Conservation (phyloP, 305 asterid species). For the Rubia balearica region DNA sequence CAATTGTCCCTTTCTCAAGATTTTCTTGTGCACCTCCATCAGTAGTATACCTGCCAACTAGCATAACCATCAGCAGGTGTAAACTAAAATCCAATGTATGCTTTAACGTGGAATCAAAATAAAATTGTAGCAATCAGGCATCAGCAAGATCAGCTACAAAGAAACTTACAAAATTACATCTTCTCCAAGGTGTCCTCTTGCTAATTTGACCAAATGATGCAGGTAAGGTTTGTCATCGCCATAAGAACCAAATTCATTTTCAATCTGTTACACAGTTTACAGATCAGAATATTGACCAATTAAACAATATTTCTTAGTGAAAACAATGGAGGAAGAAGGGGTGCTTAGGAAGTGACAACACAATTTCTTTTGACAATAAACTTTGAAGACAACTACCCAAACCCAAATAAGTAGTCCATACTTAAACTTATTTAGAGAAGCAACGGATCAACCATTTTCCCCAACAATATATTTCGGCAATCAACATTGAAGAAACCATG, state of each 20-base stretch:
- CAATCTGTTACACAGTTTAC: conserved; percentile 52
- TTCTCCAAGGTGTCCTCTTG: conserved; percentile 67
- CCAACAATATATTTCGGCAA: neutral
- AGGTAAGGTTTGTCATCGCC: conserved; percentile 86
- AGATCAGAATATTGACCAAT: conserved; percentile 26
- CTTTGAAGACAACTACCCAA: too few relatives aligned
- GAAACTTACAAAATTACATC: conserved; percentile 63
- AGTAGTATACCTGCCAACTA: conserved; percentile 71
- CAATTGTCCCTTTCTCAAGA: conserved; percentile 81
- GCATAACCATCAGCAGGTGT: conserved; percentile 5
- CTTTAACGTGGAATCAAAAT: neutral
- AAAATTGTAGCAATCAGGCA: neutral
- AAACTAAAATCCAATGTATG: neutral
- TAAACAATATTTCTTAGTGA: conserved; percentile 12
- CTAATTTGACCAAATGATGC: conserved; percentile 69
- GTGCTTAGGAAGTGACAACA: neutral
- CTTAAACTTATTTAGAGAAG: neutral
- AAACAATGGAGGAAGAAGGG: conserved; percentile 2
- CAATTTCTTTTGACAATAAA: neutral
- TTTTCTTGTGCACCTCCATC: conserved; percentile 83
- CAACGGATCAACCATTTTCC: neutral
- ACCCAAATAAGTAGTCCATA: neutral
- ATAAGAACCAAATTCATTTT: conserved; percentile 92
- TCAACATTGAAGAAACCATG: neutral
- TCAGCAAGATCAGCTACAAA: conserved; percentile 8